Base-by-base conservation (phyloP, 2,329 filamentous ascomycete species). In the Chaetomiaceae sp. region DNA sequence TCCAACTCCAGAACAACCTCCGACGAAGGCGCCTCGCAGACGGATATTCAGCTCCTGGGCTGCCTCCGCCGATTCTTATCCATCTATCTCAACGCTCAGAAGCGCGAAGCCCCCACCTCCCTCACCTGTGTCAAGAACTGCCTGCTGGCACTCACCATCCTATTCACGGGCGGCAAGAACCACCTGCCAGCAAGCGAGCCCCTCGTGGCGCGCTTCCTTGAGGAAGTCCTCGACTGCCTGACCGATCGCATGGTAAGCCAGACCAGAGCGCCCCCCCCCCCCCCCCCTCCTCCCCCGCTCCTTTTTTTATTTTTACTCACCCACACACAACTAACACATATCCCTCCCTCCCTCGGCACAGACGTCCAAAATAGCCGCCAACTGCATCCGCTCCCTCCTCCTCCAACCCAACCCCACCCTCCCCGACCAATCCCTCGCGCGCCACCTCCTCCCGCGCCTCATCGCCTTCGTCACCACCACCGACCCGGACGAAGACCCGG, bases 41-140 rank as follows among this genome's bases (percentile, higher is more conserved):
- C 76, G 29, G 81, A 78, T 56, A 72, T 80, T 7, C 89, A 96
- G 68, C 75, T 96, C 18, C 86, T 89, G 56, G 89, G 88, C 46
- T 94, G 89, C 56, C 75, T 96, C 9, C 83, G 86, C 27, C 84
- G 89, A 5, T 94, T 96, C 74, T 72, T 96, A 21, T 82, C 86
- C 16, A 94, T 95, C 49, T 84, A 90, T 60, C 76, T 87, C 20
- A 77, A 87, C 59, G 86, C 85, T 0, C 88, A 91, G 69, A 88
- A 85, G 66, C 80, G 88, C 36, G 87, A 91, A 64, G 71, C 69
- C 8, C 84, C 91, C 18, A 84, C 86, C 5, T 90, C 90, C 3
- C 76, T 99, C 21, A 76, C 86, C 1, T 95, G 90, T 67, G 92
- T 96, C 64, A 96, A 95, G 75, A 99, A 97, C 65, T 88, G 87